Evolutionary conservation across 306 rosid genomes (phyloP), one percentile per base, ranked within the genome.

Genomic region (Styphnolobium japonicum): DNA sequence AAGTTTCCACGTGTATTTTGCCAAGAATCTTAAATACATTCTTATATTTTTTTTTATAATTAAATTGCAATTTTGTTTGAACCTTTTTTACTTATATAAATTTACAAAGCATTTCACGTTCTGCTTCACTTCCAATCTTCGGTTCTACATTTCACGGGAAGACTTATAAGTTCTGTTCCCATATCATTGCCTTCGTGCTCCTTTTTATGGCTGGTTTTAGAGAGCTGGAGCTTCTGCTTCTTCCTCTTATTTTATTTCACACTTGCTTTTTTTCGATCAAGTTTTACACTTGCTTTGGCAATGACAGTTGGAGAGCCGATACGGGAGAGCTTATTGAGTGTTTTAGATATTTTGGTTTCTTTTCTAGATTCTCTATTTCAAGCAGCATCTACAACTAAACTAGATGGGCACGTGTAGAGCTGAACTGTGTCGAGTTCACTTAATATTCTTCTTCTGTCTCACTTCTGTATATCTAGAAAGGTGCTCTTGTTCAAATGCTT

Each of bases 1-100:
- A 61, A 67, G 60, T 79, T 52, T 67, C 64, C 69, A 51, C 71
- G 39, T 29, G 62, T 49, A 58, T 49, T 61, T 67, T 77, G 64
- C 45, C 36, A 57, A 51, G 45, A 19, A 67, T 58, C 10, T 25
- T 39, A 23, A 5, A 4, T 18, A 6, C 39, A 69, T 43, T 57
- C 48, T 78, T 52, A 3, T 6, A 27, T 48, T 39, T 42, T 18
- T 39, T 46, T 45, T 39, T 79, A n/a, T 23, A 14, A 5, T 51
- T 62, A 18, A 36, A 29, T 52, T 42, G 34, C 82, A 40, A 29
- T 55, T 74, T 57, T 73, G 36, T 48, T 71, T 45, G 39, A 21
- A 73, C 43, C 46, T 65, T 23, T 16, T 67, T 52, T 27, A 14
- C 49, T 29, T 40, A 36, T 42, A 18, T 53, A 19, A 36, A 14